phyloP scores from a whole-genome alignment of 768 basidiomycete species.

The Tubosaeta sp. region DNA sequence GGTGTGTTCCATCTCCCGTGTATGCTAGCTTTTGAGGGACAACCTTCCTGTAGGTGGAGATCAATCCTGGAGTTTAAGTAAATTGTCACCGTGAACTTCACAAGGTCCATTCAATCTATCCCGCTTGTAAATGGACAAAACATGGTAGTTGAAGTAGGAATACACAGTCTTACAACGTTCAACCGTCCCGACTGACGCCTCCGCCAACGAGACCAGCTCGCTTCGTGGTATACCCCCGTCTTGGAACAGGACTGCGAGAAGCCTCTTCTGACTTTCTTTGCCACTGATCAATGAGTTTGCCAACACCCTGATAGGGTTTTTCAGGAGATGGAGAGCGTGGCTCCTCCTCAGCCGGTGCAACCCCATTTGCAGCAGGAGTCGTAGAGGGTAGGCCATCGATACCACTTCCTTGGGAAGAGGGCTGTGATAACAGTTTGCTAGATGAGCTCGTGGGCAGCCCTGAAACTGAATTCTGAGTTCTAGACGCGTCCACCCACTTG shows the following conservation, averaged over 20 bases:
- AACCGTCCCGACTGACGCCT: conserved; percentile 18
- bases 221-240: conserved; percentile 40
- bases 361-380: conserved; percentile 6
- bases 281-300: conserved; percentile 85
- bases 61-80: conserved; percentile 4
- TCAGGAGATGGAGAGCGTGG: conserved; percentile 64
- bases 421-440: conserved; percentile 17
- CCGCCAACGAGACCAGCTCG: conserved; percentile 34
- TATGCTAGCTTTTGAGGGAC: background rate
- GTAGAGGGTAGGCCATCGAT: conserved; percentile 27
- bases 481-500: conserved; percentile 8
- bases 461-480: conserved; percentile 15
- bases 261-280: conserved; percentile 70
- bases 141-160: conserved; percentile 6
- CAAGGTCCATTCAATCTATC: background rate
- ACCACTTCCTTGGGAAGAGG: conserved; percentile 14
- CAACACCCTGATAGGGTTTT: conserved; percentile 76
- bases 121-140: conserved; percentile 9
- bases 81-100: background rate
- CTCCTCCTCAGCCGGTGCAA: conserved; percentile 22
- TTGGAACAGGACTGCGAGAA: conserved; percentile 30
- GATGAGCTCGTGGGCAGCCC: conserved; percentile 21
- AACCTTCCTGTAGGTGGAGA: conserved; percentile 7
- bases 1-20: background rate
- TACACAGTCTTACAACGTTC: conserved; percentile 10